phyloP scores from a whole-genome alignment of 148 eudicot species.

The Spergularia bocconei region DNA sequence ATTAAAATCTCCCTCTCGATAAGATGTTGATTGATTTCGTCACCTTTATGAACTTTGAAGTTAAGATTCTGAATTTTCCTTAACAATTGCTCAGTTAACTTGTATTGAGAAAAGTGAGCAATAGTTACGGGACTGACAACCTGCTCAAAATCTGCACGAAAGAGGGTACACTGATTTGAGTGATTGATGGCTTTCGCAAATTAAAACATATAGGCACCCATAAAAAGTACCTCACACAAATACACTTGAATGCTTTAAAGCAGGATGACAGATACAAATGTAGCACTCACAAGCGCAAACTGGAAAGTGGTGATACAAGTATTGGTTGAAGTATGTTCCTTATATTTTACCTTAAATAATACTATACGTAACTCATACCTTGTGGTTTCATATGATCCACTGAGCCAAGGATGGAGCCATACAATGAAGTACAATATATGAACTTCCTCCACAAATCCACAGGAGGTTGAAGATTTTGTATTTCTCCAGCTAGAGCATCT shows the following conservation, averaged over 20 bases:
- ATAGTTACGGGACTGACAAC: conserved; percentile 80
- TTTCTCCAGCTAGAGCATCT: conserved; percentile 81
- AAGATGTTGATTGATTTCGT: conserved; percentile 27
- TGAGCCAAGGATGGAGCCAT: conserved; percentile 80
- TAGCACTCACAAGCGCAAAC: background rate
- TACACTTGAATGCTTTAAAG: background rate
- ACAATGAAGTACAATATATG: conserved; percentile 86
- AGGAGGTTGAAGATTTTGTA: conserved; percentile 72
- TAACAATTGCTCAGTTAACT: conserved; percentile 54
- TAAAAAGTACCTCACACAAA: background rate
- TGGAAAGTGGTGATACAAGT: background rate
- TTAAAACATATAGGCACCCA: background rate
- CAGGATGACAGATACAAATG: background rate
- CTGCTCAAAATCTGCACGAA: conserved; percentile 74
- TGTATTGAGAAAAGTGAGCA: conserved; percentile 92
- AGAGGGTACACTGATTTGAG: background rate
- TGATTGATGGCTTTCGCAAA: background rate
- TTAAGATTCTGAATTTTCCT: conserved; percentile 54
- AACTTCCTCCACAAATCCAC: conserved; percentile 95
- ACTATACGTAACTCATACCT: conserved; percentile 38
- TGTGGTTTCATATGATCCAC: conserved; percentile 96
- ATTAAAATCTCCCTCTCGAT: conserved; percentile 56
- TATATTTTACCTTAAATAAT: background rate
- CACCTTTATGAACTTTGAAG: conserved; percentile 42
- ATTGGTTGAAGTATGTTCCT: background rate